These are phyloP conservation scores for Furcasterigmium sp. DNA, from an alignment of 2,329 filamentous ascomycete species.

Conservation along the genomic window DNA sequence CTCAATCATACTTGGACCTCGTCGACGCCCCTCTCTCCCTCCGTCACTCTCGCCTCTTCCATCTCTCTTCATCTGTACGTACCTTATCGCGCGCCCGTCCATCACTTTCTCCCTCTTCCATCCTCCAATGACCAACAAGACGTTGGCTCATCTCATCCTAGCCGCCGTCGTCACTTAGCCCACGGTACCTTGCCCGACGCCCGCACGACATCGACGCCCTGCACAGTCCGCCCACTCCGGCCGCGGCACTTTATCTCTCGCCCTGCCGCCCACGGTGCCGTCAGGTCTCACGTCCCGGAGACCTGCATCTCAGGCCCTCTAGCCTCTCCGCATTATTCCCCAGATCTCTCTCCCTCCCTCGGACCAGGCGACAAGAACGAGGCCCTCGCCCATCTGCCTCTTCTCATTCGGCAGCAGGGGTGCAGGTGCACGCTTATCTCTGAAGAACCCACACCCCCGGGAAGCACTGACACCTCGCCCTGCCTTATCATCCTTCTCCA, in stretches of 20 bases:
- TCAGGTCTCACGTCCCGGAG: slow-evolving; percentile 9
- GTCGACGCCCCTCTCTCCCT: not conserved
- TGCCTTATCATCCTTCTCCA: slow-evolving; percentile 6
- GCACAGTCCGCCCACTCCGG: slow-evolving; percentile 7
- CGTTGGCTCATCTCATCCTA: slow-evolving; percentile 52
- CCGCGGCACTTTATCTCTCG: not conserved
- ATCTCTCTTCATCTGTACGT: not conserved
- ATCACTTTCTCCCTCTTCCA: slow-evolving; percentile 13
- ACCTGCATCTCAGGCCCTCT: not conserved
- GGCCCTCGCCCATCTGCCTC: not conserved
- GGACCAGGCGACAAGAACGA: too few species aligned
- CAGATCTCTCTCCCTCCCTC: not conserved
- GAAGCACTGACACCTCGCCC: not conserved
- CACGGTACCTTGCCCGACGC: slow-evolving; percentile 9
- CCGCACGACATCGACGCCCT: slow-evolving; percentile 4
- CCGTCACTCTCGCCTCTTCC: not conserved
- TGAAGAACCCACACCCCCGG: not conserved
- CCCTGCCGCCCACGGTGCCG: slow-evolving; percentile 7
- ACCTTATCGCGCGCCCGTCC: slow-evolving; percentile 6
- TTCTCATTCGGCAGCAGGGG: not conserved
- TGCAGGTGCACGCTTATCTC: not conserved
- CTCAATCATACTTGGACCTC: slow-evolving; percentile 1
- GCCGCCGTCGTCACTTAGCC: slow-evolving; percentile 46
- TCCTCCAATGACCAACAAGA: slow-evolving; percentile 56
- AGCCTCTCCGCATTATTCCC: not conserved